A percentile compares a stretch with the other conserved stretches of the same genome.
Evolutionary conservation across 1,284 basidiomycete genomes (phyloP).

Genomic region (Mycena citricolor): DNA sequence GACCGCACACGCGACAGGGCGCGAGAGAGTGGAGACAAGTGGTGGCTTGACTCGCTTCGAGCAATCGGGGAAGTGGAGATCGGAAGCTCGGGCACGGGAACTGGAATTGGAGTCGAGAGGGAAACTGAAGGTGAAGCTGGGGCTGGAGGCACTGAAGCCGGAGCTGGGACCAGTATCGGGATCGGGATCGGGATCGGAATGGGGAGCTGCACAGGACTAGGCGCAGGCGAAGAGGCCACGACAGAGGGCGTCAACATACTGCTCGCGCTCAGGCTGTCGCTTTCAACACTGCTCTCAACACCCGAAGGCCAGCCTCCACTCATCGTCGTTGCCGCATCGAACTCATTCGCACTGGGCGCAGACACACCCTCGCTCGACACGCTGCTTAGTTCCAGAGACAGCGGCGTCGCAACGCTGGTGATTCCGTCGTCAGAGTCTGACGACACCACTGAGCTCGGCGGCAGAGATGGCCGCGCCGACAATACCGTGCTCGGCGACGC

Average conservation of each 20-base stretch:
- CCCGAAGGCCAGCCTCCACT: conserved; percentile 10
- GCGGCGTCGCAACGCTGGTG: conserved; percentile 16
- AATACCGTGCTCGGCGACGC: no score
- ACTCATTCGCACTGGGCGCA: conserved; percentile 16
- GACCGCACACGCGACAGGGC: conserved; percentile 13
- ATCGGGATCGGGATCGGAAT: no score
- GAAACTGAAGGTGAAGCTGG: no score
- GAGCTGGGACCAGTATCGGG: no score
- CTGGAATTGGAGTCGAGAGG: no score
- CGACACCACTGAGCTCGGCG: neutral
- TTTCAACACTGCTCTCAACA: no score
- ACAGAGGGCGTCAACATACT: conserved; percentile 13
- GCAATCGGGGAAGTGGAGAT: neutral
- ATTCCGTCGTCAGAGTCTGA: no score
- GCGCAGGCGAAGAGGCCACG: conserved; percentile 18
- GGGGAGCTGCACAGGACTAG: no score
- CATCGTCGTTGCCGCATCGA: conserved; percentile 7
- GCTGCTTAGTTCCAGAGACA: conserved; percentile 10
- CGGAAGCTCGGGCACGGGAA: neutral
- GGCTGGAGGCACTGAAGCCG: no score
- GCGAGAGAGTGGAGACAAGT: conserved; percentile 13
- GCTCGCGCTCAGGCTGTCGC: conserved; percentile 17
- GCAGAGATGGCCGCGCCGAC: conserved; percentile 4
- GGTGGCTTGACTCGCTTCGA: no score
- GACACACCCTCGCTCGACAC: conserved; percentile 16